Evolutionary conservation across 768 basidiomycete species (phyloP), one percentile per base, ranked within the genome.

Genomic region (Tremella mesenterica): DNA sequence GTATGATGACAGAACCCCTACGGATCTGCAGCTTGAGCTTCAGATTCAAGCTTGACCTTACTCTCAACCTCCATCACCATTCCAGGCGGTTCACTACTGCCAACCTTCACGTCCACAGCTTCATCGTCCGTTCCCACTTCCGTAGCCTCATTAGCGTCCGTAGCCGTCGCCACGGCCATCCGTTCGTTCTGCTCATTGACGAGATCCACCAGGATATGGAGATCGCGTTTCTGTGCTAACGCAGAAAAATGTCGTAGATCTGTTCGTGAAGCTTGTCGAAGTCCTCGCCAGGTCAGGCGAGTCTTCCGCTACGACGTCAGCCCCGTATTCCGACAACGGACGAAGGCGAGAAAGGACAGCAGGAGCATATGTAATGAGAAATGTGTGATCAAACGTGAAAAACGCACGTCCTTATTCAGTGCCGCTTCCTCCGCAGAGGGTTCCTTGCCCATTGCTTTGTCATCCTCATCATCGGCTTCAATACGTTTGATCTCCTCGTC

Each of bases 391-490:
- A 30, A 21, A 44, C 18, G 12, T 36, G 16, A 30, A 50, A n/a
- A 27, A 18, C 3, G 56, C 33, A 63, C 62, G 43, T 59, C 60
- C 16, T 48, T 47, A 46, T 53, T 54, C 10, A 54, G 38, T 6
- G 54, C 54, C 21, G 46, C 26, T 3, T 49, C 50, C 12, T 59
- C 61, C 18, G 52, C 44, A 8, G 52, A 21, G 10, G 43, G 51
- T 30, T 65, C 64, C 23, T n/a, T 50, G 4, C 62, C 64, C 60
- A 65, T 61, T 1, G 67, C 59, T 43, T 54, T 50, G 36, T 65
- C 62, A 43, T 69, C 67, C 39, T 63, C 64, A n/a, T 60, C 60
- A 13, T 61, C 65, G 52, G 26, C 53, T 31, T 62, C 60, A 18
- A 66, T 62, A 28, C 31, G 21, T 30, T 30, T 23, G 20, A 66